These are phyloP conservation scores for Phaeosphaeriaceae sp. DNA, from an alignment of 2,329 filamentous ascomycete species.

Conservation along the genomic window DNA sequence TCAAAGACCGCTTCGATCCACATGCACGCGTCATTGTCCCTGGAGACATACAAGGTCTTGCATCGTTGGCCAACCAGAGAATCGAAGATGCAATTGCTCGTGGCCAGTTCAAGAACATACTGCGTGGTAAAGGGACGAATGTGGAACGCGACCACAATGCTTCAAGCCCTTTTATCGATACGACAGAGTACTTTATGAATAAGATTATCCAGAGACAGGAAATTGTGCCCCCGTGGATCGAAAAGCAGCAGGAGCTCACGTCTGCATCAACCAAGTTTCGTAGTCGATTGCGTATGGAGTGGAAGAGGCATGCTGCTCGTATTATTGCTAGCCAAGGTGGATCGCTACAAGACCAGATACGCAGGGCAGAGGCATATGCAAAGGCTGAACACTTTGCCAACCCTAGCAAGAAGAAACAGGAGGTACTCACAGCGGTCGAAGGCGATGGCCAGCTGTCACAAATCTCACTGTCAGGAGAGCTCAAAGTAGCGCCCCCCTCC, in stretches of 20 bases:
- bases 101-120: conserved; percentile 87
- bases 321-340: conserved; percentile 81
- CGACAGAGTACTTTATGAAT: conserved; percentile 97
- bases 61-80: conserved; percentile 83
- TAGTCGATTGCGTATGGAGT: conserved; percentile 75
- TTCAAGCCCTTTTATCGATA: conserved; percentile 89
- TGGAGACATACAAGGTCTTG: conserved; percentile 76
- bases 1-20: conserved; percentile 81
- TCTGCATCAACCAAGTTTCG: conserved; percentile 74
- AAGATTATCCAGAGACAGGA: conserved; percentile 97
- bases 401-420: conserved; percentile 56
- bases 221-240: conserved; percentile 96
- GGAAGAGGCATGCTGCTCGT: conserved; percentile 81
- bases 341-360: conserved; percentile 73
- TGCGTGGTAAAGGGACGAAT: conserved; percentile 69
- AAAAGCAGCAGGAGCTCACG: conserved; percentile 92
- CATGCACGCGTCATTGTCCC: conserved; percentile 76
- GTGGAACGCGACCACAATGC: conserved; percentile 83
- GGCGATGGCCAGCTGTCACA: conserved; percentile 55
- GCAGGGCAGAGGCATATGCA: conserved; percentile 74
- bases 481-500: conserved; percentile 39
- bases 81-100: conserved; percentile 94
- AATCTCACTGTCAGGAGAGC: conserved; percentile 54
- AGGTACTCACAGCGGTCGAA: conserved; percentile 54
- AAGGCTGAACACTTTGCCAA: conserved; percentile 73